Evolutionary conservation across 108 stramenopile species (phyloP).

Genomic region (Ochromonas danica): DNA sequence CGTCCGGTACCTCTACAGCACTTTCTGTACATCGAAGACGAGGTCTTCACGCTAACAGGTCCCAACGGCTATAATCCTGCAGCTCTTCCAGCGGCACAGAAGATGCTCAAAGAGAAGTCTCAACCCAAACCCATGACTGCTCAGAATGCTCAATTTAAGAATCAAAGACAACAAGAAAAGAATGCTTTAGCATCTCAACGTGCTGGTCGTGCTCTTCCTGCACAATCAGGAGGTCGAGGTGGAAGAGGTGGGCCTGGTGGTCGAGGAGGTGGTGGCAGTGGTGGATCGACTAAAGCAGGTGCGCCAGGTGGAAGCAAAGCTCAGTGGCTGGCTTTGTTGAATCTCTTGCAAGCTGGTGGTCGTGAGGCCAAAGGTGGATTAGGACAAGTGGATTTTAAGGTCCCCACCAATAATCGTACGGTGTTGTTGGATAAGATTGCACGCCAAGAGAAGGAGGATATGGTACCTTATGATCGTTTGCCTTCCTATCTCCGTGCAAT

Average conservation of each 20-base stretch:
- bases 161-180: constrained; percentile 22
- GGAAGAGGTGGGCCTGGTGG: neutral
- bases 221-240: neutral
- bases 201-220: neutral
- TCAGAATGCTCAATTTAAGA: neutral
- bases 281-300: neutral
- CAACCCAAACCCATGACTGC: constrained; percentile 29
- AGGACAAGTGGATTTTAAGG: neutral
- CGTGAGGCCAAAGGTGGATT: constrained; percentile 11
- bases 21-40: constrained; percentile 76
- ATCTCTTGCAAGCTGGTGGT: constrained; percentile 54
- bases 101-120: constrained; percentile 3
- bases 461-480: constrained; percentile 4
- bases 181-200: neutral
- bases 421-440: constrained; percentile 4
- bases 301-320: constrained; percentile 28
- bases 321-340: constrained; percentile 62
- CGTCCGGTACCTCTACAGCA: constrained; percentile 92
- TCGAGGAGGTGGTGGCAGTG: neutral
- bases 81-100: neutral
- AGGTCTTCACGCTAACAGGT: constrained; percentile 72
- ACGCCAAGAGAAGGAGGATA: neutral
- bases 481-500: neutral
- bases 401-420: neutral
- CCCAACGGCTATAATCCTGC: neutral